Conservation (phyloP, 2,329 filamentous ascomycete genomes). For the Neocucurbitaria cava region DNA sequence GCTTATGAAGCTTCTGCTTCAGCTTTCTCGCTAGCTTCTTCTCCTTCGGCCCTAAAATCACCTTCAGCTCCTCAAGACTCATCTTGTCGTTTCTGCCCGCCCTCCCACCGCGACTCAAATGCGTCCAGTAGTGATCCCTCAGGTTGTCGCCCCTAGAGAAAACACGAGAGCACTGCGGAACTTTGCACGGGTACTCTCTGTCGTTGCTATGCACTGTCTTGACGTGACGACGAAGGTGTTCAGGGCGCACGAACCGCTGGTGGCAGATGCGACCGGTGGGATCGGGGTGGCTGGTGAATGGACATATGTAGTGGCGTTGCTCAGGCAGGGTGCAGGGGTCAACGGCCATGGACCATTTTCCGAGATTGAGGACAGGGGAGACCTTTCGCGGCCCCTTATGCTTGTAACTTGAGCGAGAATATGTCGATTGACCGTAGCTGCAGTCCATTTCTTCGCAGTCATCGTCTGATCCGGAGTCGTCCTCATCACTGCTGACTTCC, state of each 20-base stretch:
- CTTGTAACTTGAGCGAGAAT: not conserved
- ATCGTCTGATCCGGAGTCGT: slow-evolving; percentile 1
- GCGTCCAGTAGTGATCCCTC: slow-evolving; percentile 35
- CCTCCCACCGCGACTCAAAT: slow-evolving; percentile 24
- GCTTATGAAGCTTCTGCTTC: slow-evolving; percentile 12
- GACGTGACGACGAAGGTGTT: slow-evolving; percentile 32
- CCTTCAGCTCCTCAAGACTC: slow-evolving; percentile 17
- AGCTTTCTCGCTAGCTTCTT: slow-evolving; percentile 18
- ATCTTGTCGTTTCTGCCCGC: slow-evolving; percentile 27
- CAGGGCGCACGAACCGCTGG: slow-evolving; percentile 21
- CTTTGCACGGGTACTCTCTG: slow-evolving; percentile 14
- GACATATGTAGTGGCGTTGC: slow-evolving; percentile 17
- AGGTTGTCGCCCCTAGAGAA: slow-evolving; percentile 35
- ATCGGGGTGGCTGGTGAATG: not conserved
- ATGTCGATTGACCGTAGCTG: not conserved
- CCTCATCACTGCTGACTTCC: not conserved
- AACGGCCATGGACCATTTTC: slow-evolving; percentile 13
- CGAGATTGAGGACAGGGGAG: slow-evolving; percentile 17
- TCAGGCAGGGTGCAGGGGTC: slow-evolving; percentile 5
- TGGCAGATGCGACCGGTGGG: slow-evolving; percentile 4
- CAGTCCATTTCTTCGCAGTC: slow-evolving; percentile 2
- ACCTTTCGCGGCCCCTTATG: not conserved
- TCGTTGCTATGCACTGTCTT: slow-evolving; percentile 21
- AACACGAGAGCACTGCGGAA: slow-evolving; percentile 14
- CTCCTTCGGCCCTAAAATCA: slow-evolving; percentile 24